Percentiles rank a stretch among this genome's conserved stretches.
Evolutionary conservation across 768 basidiomycete genomes (phyloP).

Genomic region (Favolaschia claudopus): DNA sequence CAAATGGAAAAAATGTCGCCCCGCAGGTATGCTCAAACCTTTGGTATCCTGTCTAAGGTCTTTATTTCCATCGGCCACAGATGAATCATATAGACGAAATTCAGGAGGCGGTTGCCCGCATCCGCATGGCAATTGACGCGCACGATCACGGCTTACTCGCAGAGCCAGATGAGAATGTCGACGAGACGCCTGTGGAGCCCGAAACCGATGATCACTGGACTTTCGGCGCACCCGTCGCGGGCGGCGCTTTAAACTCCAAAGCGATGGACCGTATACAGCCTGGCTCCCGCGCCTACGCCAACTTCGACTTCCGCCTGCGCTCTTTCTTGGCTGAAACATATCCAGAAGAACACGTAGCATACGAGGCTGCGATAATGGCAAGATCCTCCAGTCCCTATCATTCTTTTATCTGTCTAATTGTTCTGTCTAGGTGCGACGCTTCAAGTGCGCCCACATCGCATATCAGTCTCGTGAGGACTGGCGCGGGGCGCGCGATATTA

Average conservation of each 20-base stretch:
- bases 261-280: too few relatives aligned
- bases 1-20: constrained; percentile 37
- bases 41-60: background rate
- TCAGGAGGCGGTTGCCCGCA: constrained; percentile 36
- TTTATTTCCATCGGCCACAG: constrained; percentile 18
- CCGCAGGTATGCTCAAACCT: constrained; percentile 34
- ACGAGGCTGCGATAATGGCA: too few relatives aligned
- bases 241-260: too few relatives aligned
- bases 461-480: constrained; percentile 26
- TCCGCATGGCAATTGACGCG: constrained; percentile 34
- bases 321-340: too few relatives aligned
- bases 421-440: constrained; percentile 20
- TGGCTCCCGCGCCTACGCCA: too few relatives aligned
- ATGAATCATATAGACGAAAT: constrained; percentile 34
- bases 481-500: constrained; percentile 17
- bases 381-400: too few relatives aligned
- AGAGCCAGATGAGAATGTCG: constrained; percentile 10
- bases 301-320: too few relatives aligned
- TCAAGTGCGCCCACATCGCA: constrained; percentile 8
- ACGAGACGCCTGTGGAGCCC: background rate
- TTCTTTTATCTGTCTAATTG: too few relatives aligned
- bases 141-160: constrained; percentile 11
- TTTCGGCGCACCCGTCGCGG: too few relatives aligned
- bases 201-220: background rate
- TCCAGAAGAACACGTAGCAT: too few relatives aligned